Evolutionary conservation across 1,139 yeast species (phyloP).

Genomic region (Diutina ranongensis): DNA sequence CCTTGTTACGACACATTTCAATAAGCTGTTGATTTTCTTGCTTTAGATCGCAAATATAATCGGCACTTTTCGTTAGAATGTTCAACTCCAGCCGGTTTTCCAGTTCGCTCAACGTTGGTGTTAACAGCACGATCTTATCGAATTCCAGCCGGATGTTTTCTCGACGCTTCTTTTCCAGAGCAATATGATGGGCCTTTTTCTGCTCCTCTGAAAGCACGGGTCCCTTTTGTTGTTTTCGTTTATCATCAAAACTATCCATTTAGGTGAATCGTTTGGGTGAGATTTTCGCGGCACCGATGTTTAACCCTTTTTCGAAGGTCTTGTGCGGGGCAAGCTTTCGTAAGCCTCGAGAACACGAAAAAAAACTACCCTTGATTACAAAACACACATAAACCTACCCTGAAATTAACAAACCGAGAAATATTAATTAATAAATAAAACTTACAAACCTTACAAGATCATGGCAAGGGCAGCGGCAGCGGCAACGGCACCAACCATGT

Average conservation of each 20-base stretch:
- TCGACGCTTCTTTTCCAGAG: conserved; percentile 38
- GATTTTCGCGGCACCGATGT: background rate
- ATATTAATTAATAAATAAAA: too few species aligned
- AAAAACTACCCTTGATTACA: too few species aligned
- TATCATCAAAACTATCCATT: background rate
- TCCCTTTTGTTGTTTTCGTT: background rate
- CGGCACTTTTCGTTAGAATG: conserved; percentile 35
- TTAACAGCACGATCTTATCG: conserved; percentile 31
- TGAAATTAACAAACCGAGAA: too few species aligned
- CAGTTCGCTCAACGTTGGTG: conserved; percentile 30
- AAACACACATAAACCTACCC: too few species aligned
- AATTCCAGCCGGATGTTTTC: conserved; percentile 37
- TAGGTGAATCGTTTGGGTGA: too few species aligned
- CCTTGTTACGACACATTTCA: conserved; percentile 22
- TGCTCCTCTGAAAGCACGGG: conserved; percentile 26
- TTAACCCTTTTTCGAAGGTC: too few species aligned
- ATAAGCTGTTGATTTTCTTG: conserved; percentile 27
- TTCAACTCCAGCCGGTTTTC: conserved; percentile 36
- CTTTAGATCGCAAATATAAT: conserved; percentile 30
- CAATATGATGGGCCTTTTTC: conserved; percentile 39
- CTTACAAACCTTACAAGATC: background rate
- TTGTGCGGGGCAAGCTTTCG: too few species aligned
- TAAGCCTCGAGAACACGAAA: too few species aligned
- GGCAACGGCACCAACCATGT: conserved; percentile 2
- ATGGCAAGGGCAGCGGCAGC: conserved; percentile 6